Evolutionary conservation across 2,329 filamentous ascomycete species (phyloP), one percentile per base, ranked within the genome.

Genomic region (Nannizziopsis barbatae): DNA sequence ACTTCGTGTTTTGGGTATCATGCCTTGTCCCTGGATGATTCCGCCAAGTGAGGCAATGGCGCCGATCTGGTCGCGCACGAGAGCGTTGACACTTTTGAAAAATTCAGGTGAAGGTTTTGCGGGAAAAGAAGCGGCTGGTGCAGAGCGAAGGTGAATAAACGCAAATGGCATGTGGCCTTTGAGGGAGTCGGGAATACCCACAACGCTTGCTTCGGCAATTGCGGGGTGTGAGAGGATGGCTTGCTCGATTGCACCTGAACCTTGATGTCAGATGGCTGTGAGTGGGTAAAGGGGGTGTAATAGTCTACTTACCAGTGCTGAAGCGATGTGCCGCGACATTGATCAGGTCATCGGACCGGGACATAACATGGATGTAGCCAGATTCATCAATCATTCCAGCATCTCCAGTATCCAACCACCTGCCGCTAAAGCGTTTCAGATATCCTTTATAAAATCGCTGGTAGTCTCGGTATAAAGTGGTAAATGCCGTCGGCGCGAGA

Each of bases 281-380:
- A 41, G 35, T 17, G 12, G 14, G 37, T 14, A 43, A 47, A 11
- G 39, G 45, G 35, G 17, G 38, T n/a, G 36, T 41, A 32, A 4
- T 10, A 12, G 11, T 36, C 35, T 30, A 64, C 74, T 58, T 71
- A 84, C 84, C 86, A 9, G 88, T 95, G 54, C 84, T 90, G 52
- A 95, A 81, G 11, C 89, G 79, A 69, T 95, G 89, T 4, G 89
- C 88, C 36, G 88, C 89, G n/a, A 95, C 89, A 61, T 95, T 95
- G 61, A 95, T 88, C 51, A 95, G 83, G 64, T 95, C 89, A 68
- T 95, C 89, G 30, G 74, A 75, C 46, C 79, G 65, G 2, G 73
- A 72, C 75, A 82, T 81, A 56, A 83, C 72, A 56, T 79, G 75
- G 30, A 81, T 71, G 56, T 80, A 80, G 3, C 77, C 78, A 36